phyloP scores from a whole-genome alignment of 768 basidiomycete genomes.

The Macrolepiota fuliginosa region DNA sequence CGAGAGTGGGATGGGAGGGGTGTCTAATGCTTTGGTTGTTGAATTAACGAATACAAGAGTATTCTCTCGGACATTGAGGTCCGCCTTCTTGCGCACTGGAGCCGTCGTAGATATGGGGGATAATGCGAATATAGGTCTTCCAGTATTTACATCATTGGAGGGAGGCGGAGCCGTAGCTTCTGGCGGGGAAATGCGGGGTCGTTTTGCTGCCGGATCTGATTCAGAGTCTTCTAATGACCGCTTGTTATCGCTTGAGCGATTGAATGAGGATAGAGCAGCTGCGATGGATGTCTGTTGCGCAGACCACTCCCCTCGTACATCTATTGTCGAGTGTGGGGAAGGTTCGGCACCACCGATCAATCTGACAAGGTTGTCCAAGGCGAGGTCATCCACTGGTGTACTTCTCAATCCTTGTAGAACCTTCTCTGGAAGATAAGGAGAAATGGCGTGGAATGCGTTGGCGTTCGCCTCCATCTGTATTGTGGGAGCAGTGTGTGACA shows the following conservation, averaged over 20 bases:
- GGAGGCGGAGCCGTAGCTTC: constrained; percentile 12
- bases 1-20: constrained; percentile 43
- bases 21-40: constrained; percentile 45
- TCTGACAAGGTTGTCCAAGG: constrained; percentile 41
- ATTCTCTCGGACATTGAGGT: constrained; percentile 53
- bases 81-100: constrained; percentile 74
- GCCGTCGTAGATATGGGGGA: constrained; percentile 68
- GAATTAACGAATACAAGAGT: constrained; percentile 55
- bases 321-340: constrained; percentile 26
- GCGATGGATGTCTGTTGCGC: constrained; percentile 31
- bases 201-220: constrained; percentile 28
- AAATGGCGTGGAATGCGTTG: constrained; percentile 9
- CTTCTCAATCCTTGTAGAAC: constrained; percentile 10
- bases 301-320: constrained; percentile 33
- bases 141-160: constrained; percentile 24
- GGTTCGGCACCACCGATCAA: constrained; percentile 40
- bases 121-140: constrained; percentile 53
- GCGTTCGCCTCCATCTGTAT: neutral
- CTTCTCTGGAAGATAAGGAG: constrained; percentile 5
- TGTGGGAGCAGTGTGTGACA: neutral
- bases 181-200: constrained; percentile 26
- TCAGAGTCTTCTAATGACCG: constrained; percentile 36
- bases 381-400: constrained; percentile 29
- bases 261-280: constrained; percentile 27
- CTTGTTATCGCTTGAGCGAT: constrained; percentile 25